phyloP scores from a whole-genome alignment of 139 green algal genomes.

The Tetraselmis chui region DNA sequence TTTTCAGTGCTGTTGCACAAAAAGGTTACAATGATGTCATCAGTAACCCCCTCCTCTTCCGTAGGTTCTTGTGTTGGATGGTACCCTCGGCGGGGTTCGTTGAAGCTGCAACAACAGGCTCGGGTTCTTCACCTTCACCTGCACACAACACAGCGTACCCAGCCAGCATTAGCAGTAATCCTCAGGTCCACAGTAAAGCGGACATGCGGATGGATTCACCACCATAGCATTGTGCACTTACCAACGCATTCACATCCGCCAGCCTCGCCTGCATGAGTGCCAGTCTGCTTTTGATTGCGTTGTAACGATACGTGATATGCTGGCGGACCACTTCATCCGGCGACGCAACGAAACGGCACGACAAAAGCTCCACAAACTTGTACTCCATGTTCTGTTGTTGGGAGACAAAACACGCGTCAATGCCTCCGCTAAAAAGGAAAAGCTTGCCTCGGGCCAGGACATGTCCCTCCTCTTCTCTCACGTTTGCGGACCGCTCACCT shows the following conservation, averaged over 20 bases:
- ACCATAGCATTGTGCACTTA: too few species aligned
- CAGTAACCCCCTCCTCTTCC: too few species aligned
- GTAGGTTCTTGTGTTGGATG: slow-evolving; percentile 17
- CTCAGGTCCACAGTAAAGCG: too few species aligned
- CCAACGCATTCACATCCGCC: slow-evolving; percentile 51
- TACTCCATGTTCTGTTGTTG: slow-evolving; percentile 76
- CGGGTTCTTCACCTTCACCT: slow-evolving; percentile 63
- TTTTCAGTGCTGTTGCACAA: too few species aligned
- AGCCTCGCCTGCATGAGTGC: slow-evolving; percentile 48
- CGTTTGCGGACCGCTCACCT: too few species aligned
- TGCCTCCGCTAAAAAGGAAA: too few species aligned
- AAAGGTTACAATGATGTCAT: too few species aligned
- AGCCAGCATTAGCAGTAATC: too few species aligned
- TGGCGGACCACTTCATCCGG: slow-evolving; percentile 48
- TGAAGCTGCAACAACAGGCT: slow-evolving; percentile 59
- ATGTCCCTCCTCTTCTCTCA: too few species aligned
- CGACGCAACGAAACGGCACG: slow-evolving; percentile 34
- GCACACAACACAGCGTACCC: slow-evolving; percentile 12
- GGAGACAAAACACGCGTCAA: too few species aligned
- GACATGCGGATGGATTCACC: too few species aligned
- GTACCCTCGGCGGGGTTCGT: slow-evolving; percentile 32
- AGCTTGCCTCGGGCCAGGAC: too few species aligned
- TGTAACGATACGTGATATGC: slow-evolving; percentile 60
- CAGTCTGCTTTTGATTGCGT: slow-evolving; percentile 51
- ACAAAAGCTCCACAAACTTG: slow-evolving; percentile 79